Evolutionary conservation across 768 basidiomycete genomes (phyloP).

Genomic region (Suillus lakei): DNA sequence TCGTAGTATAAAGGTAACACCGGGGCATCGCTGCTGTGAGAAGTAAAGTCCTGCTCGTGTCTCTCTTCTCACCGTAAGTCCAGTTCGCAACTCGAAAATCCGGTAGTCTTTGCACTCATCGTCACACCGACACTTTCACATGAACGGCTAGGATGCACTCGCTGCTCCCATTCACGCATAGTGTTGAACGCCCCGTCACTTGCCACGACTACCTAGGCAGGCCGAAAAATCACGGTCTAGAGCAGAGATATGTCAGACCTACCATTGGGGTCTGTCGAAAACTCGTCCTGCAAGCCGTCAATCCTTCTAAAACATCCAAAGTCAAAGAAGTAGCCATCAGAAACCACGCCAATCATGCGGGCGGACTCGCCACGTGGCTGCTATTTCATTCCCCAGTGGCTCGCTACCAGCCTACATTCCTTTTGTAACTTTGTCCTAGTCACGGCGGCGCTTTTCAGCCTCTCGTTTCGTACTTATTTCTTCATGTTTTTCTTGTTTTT

Average conservation of each 20-base stretch:
- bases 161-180: not conserved
- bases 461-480: too few species aligned
- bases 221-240: constrained; percentile 4
- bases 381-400: constrained; percentile 6
- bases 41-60: not conserved
- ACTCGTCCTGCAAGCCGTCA: constrained; percentile 17
- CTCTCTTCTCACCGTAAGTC: not conserved
- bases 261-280: constrained; percentile 18
- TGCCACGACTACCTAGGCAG: not conserved
- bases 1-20: not conserved
- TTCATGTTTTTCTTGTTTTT: too few species aligned
- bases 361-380: constrained; percentile 17
- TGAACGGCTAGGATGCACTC: not conserved
- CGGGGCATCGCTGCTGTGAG: not conserved
- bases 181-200: not conserved
- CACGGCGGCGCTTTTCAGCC: too few species aligned
- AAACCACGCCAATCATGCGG: constrained; percentile 1
- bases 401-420: too few species aligned
- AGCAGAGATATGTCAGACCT: constrained; percentile 22
- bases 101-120: not conserved
- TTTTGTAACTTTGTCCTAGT: too few species aligned
- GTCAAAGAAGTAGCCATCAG: constrained; percentile 6
- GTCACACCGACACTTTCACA: not conserved
- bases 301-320: constrained; percentile 6
- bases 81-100: not conserved